Evolutionary conservation across 257 asterid genomes (phyloP).

Genomic region (Rubia yunnanensis): DNA sequence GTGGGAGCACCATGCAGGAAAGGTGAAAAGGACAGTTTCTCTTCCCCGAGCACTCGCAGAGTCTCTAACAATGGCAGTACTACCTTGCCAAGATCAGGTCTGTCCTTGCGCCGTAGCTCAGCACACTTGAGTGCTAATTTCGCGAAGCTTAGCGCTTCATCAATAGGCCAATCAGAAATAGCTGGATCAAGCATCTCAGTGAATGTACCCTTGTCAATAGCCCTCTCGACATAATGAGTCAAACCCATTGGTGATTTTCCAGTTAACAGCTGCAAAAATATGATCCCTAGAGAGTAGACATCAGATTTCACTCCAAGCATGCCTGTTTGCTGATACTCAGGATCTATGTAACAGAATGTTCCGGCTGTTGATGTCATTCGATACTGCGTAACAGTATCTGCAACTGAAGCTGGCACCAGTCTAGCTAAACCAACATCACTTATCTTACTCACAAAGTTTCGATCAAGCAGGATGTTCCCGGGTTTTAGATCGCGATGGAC

Average conservation of each 20-base stretch:
- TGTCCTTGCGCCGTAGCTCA: slow-evolving; percentile 78
- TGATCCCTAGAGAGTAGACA: slow-evolving; percentile 74
- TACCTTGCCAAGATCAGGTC: slow-evolving; percentile 80
- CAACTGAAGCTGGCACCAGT: slow-evolving; percentile 84
- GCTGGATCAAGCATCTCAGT: slow-evolving; percentile 53
- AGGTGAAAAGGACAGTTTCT: slow-evolving; percentile 17
- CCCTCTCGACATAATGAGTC: slow-evolving; percentile 66
- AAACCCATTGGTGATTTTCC: slow-evolving; percentile 81
- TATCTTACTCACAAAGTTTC: slow-evolving; percentile 78
- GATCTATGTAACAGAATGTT: slow-evolving; percentile 93
- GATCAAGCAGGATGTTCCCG: slow-evolving; percentile 72
- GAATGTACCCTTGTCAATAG: slow-evolving; percentile 60
- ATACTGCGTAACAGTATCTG: slow-evolving; percentile 79
- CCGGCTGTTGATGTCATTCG: slow-evolving; percentile 94
- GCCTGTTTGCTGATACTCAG: slow-evolving; percentile 94
- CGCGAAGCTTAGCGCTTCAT: slow-evolving; percentile 62
- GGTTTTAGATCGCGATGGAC: slow-evolving; percentile 93
- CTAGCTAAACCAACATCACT: slow-evolving; percentile 90
- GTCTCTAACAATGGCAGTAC: slow-evolving; percentile 61
- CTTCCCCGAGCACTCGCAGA: slow-evolving; percentile 57
- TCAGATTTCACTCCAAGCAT: slow-evolving; percentile 97
- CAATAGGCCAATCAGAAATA: slow-evolving; percentile 67
- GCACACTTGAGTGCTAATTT: slow-evolving; percentile 55
- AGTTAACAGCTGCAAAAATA: slow-evolving; percentile 69
- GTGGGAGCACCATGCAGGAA: slow-evolving; percentile 24